These are phyloP conservation scores for Malassezia brasiliensis DNA, from an alignment of 1,284 basidiomycete genomes.

Conservation along the genomic window DNA sequence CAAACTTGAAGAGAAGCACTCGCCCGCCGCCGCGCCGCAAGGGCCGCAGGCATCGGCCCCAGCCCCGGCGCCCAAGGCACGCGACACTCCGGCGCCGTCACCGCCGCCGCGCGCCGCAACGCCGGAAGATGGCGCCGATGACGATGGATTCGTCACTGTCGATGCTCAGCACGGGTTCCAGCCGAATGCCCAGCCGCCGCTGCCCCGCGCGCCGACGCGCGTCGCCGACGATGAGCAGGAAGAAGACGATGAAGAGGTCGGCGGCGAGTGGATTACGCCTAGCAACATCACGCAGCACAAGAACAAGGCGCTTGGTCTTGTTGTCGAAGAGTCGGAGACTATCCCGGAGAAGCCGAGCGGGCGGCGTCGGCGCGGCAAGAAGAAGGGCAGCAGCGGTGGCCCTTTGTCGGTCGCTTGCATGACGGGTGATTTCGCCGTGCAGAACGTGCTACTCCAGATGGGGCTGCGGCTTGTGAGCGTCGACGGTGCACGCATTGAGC, in stretches of 20 bases:
- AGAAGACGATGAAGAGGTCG: constrained; percentile 26
- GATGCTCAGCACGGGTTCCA: constrained; percentile 1
- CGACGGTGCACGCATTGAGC: constrained; percentile 79
- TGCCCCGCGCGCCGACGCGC: neutral
- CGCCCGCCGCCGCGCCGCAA: neutral
- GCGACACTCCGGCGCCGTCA: neutral
- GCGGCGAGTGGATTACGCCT: constrained; percentile 85
- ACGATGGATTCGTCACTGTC: constrained; percentile 11
- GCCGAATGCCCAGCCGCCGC: neutral
- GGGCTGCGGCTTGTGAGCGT: constrained; percentile 79
- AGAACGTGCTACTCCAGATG: constrained; percentile 95
- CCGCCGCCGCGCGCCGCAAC: neutral
- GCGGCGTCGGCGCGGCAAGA: constrained; percentile 8
- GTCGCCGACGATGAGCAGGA: neutral
- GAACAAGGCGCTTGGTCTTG: constrained; percentile 67
- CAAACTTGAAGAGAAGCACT: constrained; percentile 10
- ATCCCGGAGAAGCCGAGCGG: neutral
- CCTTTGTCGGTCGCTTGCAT: constrained; percentile 51
- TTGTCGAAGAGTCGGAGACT: constrained; percentile 23
- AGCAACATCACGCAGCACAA: constrained; percentile 78
- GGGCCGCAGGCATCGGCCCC: neutral
- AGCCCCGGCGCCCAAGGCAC: neutral
- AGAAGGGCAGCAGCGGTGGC: constrained; percentile 19
- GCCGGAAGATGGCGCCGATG: neutral
- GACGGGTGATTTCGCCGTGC: constrained; percentile 98